Evolutionary conservation across 2,329 filamentous ascomycete species (phyloP).

Genomic region (Cladosporium sp.): DNA sequence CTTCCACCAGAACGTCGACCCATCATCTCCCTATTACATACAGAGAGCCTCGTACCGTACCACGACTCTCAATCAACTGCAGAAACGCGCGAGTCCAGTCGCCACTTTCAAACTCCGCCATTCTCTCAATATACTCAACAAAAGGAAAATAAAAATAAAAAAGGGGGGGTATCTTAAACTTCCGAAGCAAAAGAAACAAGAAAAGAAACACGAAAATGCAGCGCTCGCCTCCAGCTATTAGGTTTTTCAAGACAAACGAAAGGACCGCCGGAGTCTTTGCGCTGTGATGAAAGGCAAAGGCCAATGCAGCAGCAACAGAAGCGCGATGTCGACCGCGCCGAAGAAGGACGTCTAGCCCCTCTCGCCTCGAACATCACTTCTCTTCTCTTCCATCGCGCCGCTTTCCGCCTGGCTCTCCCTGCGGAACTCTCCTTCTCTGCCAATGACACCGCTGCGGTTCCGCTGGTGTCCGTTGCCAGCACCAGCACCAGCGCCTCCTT

Average conservation of each 20-base stretch:
- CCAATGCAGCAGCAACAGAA: too few relatives aligned
- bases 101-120: too few relatives aligned
- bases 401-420: conserved; percentile 19
- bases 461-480: conserved; percentile 48
- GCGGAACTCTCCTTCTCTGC: conserved; percentile 35
- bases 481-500: conserved; percentile 39
- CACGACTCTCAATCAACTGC: too few relatives aligned
- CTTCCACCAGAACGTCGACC: too few relatives aligned
- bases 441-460: conserved; percentile 57
- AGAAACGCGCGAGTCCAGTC: too few relatives aligned
- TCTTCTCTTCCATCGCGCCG: conserved; percentile 19
- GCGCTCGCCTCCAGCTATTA: conserved; percentile 4
- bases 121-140: background rate
- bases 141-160: background rate
- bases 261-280: background rate
- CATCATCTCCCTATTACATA: too few relatives aligned
- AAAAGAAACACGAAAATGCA: background rate
- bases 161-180: conserved; percentile 13
- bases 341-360: too few relatives aligned
- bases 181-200: background rate
- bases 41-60: too few relatives aligned
- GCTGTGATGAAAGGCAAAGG: too few relatives aligned
- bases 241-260: background rate
- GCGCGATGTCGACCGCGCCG: too few relatives aligned
- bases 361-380: conserved; percentile 2